Conservation (phyloP, 768 basidiomycete genomes). For the Boletus pseudo-olivaceus region DNA sequence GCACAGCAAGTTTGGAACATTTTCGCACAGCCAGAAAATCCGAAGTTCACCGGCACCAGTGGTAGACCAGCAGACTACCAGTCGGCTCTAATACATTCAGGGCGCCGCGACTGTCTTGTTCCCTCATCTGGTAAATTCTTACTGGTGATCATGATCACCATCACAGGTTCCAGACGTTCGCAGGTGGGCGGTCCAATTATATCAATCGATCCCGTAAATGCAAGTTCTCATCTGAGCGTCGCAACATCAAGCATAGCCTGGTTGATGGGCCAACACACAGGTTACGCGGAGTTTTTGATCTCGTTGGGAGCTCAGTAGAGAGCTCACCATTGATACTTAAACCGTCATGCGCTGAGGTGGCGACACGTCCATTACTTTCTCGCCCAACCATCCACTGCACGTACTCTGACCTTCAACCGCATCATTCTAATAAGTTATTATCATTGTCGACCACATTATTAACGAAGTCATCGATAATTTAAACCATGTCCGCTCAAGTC, state of each 20-base stretch:
- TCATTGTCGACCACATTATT: neutral
- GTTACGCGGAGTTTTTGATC: neutral
- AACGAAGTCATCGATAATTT: slow-evolving; percentile 1
- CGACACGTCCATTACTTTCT: neutral
- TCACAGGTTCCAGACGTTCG: neutral
- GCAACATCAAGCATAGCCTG: slow-evolving; percentile 1
- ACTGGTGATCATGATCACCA: neutral
- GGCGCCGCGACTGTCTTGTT: too few species aligned
- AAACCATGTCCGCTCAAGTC: slow-evolving; percentile 27
- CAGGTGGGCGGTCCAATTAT: neutral
- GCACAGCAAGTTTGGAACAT: neutral
- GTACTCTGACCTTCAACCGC: neutral
- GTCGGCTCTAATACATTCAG: neutral
- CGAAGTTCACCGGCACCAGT: too few species aligned
- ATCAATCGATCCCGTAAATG: neutral
- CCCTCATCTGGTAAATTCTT: neutral
- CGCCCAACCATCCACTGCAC: neutral
- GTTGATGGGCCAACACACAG: slow-evolving; percentile 8
- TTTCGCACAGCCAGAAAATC: too few species aligned
- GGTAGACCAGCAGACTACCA: too few species aligned
- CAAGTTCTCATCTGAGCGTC: neutral
- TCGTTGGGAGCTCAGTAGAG: neutral
- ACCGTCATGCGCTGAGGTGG: too few species aligned
- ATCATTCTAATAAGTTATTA: neutral
- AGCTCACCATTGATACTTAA: slow-evolving; percentile 6